Base-by-base conservation (phyloP, 768 basidiomycete species). In the Phanerochaete carnosa region DNA sequence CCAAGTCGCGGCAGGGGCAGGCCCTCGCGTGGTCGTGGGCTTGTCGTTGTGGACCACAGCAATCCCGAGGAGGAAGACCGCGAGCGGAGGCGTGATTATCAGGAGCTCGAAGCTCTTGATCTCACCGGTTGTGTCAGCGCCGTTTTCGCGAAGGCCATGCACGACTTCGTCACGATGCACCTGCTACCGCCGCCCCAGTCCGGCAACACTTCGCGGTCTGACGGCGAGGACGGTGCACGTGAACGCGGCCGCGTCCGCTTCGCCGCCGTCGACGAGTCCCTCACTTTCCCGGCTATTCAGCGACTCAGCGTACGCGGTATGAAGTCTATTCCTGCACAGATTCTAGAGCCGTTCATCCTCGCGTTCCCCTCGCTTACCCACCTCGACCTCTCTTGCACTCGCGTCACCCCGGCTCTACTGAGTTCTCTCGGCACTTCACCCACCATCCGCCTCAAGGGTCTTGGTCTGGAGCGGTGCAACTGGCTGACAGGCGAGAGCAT, bases 51-150 rank as follows among this genome's bases (percentile, higher is more conserved):
- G 16, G 85, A 86, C 43, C 66, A 75, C 6, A 76, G 79, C 60
- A 88, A 90, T 59, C 73, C 74, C 1, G 92, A 94, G 57, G 90
- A 89, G 57, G 88, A 92, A 61, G 90, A 92, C 56, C 82, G 85
- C 59, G 88, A 92, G 59, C 79, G 91, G 55, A 82, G 88, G 65
- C 72, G 83, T 43, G 87, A 89, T 55, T 91, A 84, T 76, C 86
- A 79, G 65, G 87, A 92, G 57, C 77, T 99, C 3, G 87, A 94
- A 71, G 95, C 95, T 3, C 79, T 96, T 54, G 96, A 99, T 71
- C 75, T 98, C 55, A 98, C 95, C 6, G 96, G 95, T 66, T 98
- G 96, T 69, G 90, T 98, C 74, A 94, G 92, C 69, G 84, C 85
- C 23, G 90, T 94, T 1, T 98, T 97, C 70, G 90, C 91, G 59